Evolutionary conservation across 352 stramenopile species (phyloP), one percentile per base, ranked within the genome.

Genomic region (Aphanomyces astaci): DNA sequence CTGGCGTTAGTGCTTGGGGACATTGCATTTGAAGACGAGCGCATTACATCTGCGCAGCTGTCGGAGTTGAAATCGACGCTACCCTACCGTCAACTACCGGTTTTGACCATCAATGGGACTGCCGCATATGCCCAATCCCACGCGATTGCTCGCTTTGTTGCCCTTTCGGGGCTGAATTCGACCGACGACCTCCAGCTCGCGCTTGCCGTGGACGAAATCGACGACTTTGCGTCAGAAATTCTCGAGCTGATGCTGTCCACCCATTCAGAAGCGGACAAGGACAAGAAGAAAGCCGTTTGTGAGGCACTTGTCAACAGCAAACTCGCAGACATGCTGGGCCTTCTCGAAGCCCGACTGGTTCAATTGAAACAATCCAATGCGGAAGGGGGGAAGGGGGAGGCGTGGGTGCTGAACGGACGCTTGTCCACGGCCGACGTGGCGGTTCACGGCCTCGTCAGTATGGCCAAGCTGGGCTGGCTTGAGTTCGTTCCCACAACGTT

Each of bases 11-110:
- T 76, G 15, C 68, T 86, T 15, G 72, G 63, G 19, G 71, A 71
- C 15, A 63, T 88, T 48, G 24, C 57, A 9, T 88, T 88, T 52
- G 77, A 86, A 32, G 77, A 88, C 71, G 76, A 84, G 27, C 79
- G 78, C 28, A 66, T 88, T 22, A 57, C 63, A 13, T 53, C 22
- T 4, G 65, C 73, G 10, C 45, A 81, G 30, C 79, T 76, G 49
- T 15, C 4, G 4, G 43, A 65, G 33, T 60, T 70, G 19, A 82
- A 82, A 53, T 65, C 73, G 1, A 55, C 69, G 19, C 56, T 79
- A 28, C 78, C 76, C 0, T 68, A 80, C 60, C 59, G 75, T 1
- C 67, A 78, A 54, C n/a, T 86, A 13, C 78, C 76, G 0, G 75
- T 81, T 48, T 62, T 86, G n/a, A 73, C 80, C 65, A 71, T 86